These are phyloP conservation scores for Yamadazyma insecticola DNA, from an alignment of 805 yeast genomes.

Conservation along the genomic window DNA sequence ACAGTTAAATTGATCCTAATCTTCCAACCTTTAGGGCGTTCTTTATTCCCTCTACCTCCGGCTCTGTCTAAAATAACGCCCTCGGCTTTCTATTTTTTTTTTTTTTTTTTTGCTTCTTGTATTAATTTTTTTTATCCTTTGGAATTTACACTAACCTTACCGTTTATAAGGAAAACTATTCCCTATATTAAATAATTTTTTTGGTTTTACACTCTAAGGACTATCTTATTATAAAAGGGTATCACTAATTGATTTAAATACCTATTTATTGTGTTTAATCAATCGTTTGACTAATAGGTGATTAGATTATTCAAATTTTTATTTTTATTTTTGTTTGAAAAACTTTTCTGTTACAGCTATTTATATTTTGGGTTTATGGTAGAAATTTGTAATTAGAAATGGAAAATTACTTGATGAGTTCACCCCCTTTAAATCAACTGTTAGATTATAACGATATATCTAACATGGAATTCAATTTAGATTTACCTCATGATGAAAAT, in stretches of 20 bases:
- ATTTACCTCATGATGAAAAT: slow-evolving; percentile 1
- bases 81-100: no score
- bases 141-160: no score
- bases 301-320: not conserved
- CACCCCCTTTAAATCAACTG: slow-evolving; percentile 10
- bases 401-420: slow-evolving; percentile 13
- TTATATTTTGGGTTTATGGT: not conserved
- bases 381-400: slow-evolving; percentile 2
- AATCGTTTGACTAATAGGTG: not conserved
- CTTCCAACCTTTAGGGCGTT: no score
- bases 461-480: slow-evolving; percentile 5
- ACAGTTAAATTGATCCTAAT: not conserved
- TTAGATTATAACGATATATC: slow-evolving; percentile 10
- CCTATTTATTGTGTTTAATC: not conserved
- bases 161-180: no score
- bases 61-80: no score
- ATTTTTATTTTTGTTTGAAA: slow-evolving; percentile 1
- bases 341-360: not conserved
- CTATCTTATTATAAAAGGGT: not conserved
- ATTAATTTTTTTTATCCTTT: no score
- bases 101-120: no score
- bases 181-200: no score
- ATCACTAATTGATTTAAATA: not conserved
- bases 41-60: no score
- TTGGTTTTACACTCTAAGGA: not conserved